phyloP scores from a whole-genome alignment of 2,329 filamentous ascomycete species.

The Aspergillus fumigatiaffinis region DNA sequence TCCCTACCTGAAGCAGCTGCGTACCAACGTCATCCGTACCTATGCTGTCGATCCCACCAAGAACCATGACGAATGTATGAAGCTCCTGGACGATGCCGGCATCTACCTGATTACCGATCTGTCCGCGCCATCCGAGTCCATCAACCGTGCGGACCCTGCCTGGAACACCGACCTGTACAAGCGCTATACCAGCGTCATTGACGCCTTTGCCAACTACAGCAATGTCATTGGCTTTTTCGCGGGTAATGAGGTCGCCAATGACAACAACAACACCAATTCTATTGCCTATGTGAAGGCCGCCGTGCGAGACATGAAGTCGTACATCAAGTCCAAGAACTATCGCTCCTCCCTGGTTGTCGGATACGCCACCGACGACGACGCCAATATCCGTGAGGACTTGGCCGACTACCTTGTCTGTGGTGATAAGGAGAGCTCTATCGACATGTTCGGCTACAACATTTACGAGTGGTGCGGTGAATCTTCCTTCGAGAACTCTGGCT shows the following conservation, averaged over 20 bases:
- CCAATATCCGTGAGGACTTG: slow-evolving; percentile 73
- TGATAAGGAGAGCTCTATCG: slow-evolving; percentile 61
- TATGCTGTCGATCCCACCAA: slow-evolving; percentile 81
- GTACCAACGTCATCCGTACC: slow-evolving; percentile 90
- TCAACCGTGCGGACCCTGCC: slow-evolving; percentile 72
- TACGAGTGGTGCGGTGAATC: slow-evolving; percentile 98
- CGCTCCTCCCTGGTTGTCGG: slow-evolving; percentile 75
- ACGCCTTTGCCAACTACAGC: slow-evolving; percentile 74
- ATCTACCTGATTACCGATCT: slow-evolving; percentile 96
- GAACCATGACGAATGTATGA: slow-evolving; percentile 83
- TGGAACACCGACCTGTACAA: slow-evolving; percentile 77
- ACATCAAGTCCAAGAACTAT: slow-evolving; percentile 78
- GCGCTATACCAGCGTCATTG: slow-evolving; percentile 81
- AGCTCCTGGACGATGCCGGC: slow-evolving; percentile 71
- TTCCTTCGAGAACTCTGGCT: slow-evolving; percentile 71
- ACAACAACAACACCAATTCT: slow-evolving; percentile 79
- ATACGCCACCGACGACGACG: slow-evolving; percentile 93
- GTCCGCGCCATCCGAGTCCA: slow-evolving; percentile 74
- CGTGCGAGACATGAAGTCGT: slow-evolving; percentile 90
- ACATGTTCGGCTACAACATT: slow-evolving; percentile 99
- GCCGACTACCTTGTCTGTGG: slow-evolving; percentile 96
- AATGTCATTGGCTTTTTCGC: slow-evolving; percentile 98
- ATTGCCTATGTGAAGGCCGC: slow-evolving; percentile 97
- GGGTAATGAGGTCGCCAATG: slow-evolving; percentile 95
- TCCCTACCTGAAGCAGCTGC: slow-evolving; percentile 70